These are phyloP conservation scores for Lactarius hatsudake DNA, from an alignment of 768 basidiomycete species.

Conservation along the genomic window DNA sequence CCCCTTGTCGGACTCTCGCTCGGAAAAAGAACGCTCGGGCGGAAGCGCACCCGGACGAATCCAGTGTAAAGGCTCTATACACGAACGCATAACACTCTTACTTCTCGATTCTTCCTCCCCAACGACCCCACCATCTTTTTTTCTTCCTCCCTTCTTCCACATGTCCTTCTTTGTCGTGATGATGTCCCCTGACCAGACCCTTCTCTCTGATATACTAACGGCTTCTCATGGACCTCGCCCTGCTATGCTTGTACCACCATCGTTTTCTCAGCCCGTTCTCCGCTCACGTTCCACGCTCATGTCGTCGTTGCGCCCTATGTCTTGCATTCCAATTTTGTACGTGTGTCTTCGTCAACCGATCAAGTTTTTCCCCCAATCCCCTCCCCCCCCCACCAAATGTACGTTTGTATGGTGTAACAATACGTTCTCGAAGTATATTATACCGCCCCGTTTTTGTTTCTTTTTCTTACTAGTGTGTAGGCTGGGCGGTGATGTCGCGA, in stretches of 20 bases:
- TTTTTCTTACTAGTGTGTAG: not conserved
- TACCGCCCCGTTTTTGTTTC: conserved; percentile 8
- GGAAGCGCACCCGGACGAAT: conserved; percentile 24
- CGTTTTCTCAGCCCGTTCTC: conserved; percentile 1
- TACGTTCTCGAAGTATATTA: conserved; percentile 23
- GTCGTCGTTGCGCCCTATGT: conserved; percentile 18
- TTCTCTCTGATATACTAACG: not conserved
- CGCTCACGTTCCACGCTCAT: conserved; percentile 18
- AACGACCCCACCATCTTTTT: not conserved
- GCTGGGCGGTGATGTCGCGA: conserved; percentile 18
- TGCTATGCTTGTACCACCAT: conserved; percentile 23
- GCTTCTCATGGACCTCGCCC: conserved; percentile 13
- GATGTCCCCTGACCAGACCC: not conserved
- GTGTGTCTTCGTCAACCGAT: conserved; percentile 15
- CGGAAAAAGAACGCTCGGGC: conserved; percentile 21
- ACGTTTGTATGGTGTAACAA: conserved; percentile 11
- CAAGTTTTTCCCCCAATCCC: not conserved
- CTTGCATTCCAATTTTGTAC: conserved; percentile 21
- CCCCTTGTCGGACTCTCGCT: conserved; percentile 26
- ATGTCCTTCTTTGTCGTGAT: conserved; percentile 5
- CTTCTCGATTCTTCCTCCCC: not conserved
- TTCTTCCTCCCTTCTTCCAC: not conserved
- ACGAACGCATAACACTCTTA: conserved; percentile 8
- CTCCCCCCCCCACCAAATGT: conserved; percentile 10
- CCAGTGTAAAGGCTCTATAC: conserved; percentile 15